Conservation (phyloP, 768 basidiomycete genomes). For the Myochromella boudieri region DNA sequence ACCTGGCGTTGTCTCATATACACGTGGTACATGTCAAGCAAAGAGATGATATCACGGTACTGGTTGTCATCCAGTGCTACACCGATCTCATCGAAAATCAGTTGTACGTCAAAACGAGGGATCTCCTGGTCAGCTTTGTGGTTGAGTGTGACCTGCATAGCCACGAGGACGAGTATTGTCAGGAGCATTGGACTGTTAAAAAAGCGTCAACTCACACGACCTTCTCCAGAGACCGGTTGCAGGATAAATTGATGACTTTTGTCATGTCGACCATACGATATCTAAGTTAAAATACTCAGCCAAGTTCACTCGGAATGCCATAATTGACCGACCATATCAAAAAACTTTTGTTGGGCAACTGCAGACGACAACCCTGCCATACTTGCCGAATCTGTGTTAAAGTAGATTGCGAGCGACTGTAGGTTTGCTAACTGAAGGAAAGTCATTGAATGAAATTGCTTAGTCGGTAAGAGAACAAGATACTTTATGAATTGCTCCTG, state of each 20-base stretch:
- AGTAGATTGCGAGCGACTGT: constrained; percentile 87
- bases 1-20: constrained; percentile 85
- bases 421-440: constrained; percentile 72
- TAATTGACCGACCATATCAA: constrained; percentile 55
- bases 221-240: constrained; percentile 94
- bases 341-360: constrained; percentile 75
- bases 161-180: constrained; percentile 6
- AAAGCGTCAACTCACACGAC: constrained; percentile 54
- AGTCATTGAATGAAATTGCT: constrained; percentile 3
- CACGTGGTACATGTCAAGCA: constrained; percentile 96
- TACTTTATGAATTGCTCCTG: constrained; percentile 89
- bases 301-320: not conserved
- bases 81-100: constrained; percentile 91
- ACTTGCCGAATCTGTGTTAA: constrained; percentile 87
- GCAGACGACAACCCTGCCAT: constrained; percentile 64
- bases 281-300: constrained; percentile 27
- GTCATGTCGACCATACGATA: constrained; percentile 46
- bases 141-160: constrained; percentile 74
- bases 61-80: constrained; percentile 91
- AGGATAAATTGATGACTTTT: constrained; percentile 88
- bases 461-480: not conserved
- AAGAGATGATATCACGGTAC: constrained; percentile 89
- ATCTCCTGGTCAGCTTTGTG: constrained; percentile 69
- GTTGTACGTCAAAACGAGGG: constrained; percentile 84
- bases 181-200: constrained; percentile 4